phyloP scores from a whole-genome alignment of 202 grass and related monocot genomes.

The Elaeis oleifera region DNA sequence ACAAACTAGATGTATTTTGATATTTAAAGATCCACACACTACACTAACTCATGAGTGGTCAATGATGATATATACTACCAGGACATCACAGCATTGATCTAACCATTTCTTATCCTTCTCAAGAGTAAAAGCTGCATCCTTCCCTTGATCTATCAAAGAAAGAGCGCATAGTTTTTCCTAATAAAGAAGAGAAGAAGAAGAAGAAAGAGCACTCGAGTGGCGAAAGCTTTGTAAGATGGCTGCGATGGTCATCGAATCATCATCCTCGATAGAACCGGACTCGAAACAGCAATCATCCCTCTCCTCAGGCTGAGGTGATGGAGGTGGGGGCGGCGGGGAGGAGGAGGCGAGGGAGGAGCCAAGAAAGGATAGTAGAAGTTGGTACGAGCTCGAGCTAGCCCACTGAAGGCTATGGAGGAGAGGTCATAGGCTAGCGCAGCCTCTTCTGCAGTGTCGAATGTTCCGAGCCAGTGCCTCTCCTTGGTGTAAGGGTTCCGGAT shows the following conservation, averaged over 20 bases:
- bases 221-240: constrained; percentile 62
- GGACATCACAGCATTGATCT: too few relatives aligned
- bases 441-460: constrained; percentile 35
- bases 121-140: too few relatives aligned
- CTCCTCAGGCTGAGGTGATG: background rate
- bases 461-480: constrained; percentile 63
- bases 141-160: too few relatives aligned
- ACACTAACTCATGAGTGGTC: too few relatives aligned
- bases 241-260: constrained; percentile 68
- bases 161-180: background rate
- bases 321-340: constrained; percentile 3
- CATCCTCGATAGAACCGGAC: constrained; percentile 18
- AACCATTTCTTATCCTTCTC: too few relatives aligned
- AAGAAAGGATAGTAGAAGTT: constrained; percentile 52
- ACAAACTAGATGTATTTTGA: too few relatives aligned
- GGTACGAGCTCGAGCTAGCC: constrained; percentile 33
- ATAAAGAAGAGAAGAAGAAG: constrained; percentile 7
- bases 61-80: too few relatives aligned
- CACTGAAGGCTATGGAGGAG: constrained; percentile 55
- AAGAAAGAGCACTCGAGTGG: constrained; percentile 1
- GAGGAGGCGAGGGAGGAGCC: constrained; percentile 12
- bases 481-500: constrained; percentile 60
- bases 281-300: constrained; percentile 18
- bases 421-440: constrained; percentile 45
- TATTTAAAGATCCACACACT: too few relatives aligned